Conservation (phyloP, 139 green algal genomes). For the Micractinium conductrix region DNA sequence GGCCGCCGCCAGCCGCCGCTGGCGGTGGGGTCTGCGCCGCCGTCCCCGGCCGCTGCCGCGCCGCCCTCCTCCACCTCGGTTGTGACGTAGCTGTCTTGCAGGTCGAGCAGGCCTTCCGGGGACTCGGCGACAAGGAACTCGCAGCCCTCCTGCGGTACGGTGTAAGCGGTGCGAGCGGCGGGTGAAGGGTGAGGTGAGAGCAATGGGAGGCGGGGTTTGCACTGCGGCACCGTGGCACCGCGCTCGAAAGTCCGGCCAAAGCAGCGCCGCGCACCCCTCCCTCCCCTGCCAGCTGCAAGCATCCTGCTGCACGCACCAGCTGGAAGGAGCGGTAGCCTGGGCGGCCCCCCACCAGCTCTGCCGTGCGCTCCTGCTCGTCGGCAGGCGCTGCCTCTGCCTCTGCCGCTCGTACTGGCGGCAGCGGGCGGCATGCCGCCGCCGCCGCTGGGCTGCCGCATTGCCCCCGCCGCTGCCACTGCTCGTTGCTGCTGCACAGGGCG, state of each 20-base stretch:
- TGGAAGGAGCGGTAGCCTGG: conserved; percentile 28
- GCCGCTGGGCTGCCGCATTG: neutral
- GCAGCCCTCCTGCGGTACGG: conserved; percentile 12
- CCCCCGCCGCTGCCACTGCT: no score
- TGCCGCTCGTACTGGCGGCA: neutral
- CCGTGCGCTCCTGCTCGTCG: neutral
- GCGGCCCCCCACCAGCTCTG: neutral
- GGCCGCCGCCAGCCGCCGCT: neutral
- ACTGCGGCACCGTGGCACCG: no score
- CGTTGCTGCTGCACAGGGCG: neutral
- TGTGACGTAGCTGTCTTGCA: conserved; percentile 12
- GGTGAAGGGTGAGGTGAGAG: neutral
- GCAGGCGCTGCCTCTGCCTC: neutral
- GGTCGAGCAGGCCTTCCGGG: conserved; percentile 24
- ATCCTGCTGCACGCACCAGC: conserved; percentile 28
- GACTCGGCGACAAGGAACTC: conserved; percentile 27
- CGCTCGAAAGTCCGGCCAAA: no score
- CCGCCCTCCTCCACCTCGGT: neutral
- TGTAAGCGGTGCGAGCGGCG: neutral
- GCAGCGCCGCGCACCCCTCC: no score
- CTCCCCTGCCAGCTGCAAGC: no score
- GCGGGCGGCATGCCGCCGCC: neutral
- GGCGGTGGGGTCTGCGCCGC: neutral
- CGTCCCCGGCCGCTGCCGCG: neutral
- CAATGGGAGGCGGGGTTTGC: no score